phyloP scores from a whole-genome alignment of 2,329 filamentous ascomycete species.

The Hypoxylon sp. region DNA sequence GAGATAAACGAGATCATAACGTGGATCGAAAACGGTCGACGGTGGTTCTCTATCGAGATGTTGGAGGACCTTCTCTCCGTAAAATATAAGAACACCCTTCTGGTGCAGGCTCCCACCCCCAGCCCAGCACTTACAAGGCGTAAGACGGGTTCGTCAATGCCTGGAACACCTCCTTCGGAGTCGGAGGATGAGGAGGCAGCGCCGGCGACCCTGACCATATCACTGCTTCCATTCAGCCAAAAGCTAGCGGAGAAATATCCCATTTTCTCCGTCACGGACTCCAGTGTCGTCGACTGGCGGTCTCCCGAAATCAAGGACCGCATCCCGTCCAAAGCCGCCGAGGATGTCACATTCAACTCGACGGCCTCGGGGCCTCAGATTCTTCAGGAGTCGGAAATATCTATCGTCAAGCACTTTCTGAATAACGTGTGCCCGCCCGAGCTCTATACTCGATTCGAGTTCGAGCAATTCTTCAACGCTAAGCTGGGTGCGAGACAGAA shows the following conservation, averaged over 20 bases:
- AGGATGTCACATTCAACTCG: conserved; percentile 11
- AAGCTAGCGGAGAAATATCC: conserved; percentile 49
- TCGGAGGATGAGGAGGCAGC: conserved; percentile 19
- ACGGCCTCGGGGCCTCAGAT: conserved; percentile 35
- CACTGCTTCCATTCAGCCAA: conserved; percentile 48
- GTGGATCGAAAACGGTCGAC: conserved; percentile 49
- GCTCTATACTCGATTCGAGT: conserved; percentile 51
- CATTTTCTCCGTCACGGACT: conserved; percentile 47
- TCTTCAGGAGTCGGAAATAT: conserved; percentile 49
- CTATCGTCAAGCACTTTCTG: conserved; percentile 51
- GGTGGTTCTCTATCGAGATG: conserved; percentile 43
- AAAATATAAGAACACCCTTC: conserved; percentile 40
- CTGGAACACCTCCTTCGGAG: conserved; percentile 21
- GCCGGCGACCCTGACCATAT: conserved; percentile 43
- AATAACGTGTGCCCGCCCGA: conserved; percentile 50
- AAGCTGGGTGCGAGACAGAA: conserved; percentile 48
- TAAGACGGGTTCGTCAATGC: conserved; percentile 24
- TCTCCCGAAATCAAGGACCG: conserved; percentile 46
- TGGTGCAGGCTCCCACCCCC: conserved; percentile 9
- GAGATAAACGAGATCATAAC: conserved; percentile 55
- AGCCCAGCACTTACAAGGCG: conserved; percentile 24
- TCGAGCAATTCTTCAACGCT: conserved; percentile 51
- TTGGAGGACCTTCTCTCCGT: conserved; percentile 50
- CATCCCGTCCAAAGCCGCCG: conserved; percentile 41
- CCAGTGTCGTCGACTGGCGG: conserved; percentile 47